A percentile compares a stretch with the other conserved stretches of the same genome.
Evolutionary conservation across 805 yeast genomes (phyloP).

Genomic region (Candida chilensis): DNA sequence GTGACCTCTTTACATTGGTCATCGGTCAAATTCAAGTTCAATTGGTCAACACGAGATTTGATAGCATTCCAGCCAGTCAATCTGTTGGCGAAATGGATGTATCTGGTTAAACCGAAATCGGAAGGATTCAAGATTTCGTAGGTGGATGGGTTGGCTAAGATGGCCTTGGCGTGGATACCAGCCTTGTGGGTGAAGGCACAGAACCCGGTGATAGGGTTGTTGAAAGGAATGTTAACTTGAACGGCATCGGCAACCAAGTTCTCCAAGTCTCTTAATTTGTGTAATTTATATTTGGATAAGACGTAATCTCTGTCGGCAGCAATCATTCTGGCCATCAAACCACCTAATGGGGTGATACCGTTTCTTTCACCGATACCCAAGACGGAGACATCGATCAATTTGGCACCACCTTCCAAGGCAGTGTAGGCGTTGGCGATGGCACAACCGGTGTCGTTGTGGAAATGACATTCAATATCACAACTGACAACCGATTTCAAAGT

Average conservation of each 20-base stretch:
- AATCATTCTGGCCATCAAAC: constrained; percentile 56
- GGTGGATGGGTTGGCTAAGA: constrained; percentile 55
- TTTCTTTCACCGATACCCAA: constrained; percentile 59
- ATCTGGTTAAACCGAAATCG: constrained; percentile 53
- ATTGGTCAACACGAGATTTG: constrained; percentile 51
- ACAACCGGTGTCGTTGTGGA: constrained; percentile 58
- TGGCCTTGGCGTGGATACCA: constrained; percentile 56
- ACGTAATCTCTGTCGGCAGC: constrained; percentile 54
- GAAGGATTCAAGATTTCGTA: constrained; percentile 50
- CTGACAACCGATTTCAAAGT: constrained; percentile 47
- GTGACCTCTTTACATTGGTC: constrained; percentile 52
- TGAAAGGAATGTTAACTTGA: constrained; percentile 50
- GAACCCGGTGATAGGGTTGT: constrained; percentile 56
- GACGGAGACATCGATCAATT: constrained; percentile 47
- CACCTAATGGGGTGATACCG: constrained; percentile 55
- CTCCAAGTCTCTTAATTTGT: constrained; percentile 48
- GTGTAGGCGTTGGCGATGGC: constrained; percentile 57
- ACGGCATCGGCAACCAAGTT: constrained; percentile 52
- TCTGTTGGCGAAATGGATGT: constrained; percentile 52
- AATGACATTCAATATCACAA: constrained; percentile 54
- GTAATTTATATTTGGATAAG: constrained; percentile 45
- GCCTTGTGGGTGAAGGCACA: constrained; percentile 61
- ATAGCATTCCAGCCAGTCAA: constrained; percentile 59
- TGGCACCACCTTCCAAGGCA: constrained; percentile 56
- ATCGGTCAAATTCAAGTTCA: constrained; percentile 45